Percentiles rank a stretch among this genome's conserved stretches.
phyloP scores from a whole-genome alignment of 805 yeast species.

The Cyberlindnera japonica region DNA sequence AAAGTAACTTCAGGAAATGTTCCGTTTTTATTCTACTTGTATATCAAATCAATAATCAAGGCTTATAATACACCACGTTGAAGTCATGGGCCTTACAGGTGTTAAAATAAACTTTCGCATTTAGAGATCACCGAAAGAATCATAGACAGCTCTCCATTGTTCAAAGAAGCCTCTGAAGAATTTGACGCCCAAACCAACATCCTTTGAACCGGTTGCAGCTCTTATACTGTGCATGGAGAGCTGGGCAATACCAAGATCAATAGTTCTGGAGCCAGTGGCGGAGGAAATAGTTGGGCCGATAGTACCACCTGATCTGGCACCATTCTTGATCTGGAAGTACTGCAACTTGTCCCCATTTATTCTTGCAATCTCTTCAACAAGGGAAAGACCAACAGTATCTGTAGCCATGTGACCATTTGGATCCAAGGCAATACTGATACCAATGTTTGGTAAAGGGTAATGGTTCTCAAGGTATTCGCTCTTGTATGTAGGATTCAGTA shows the following conservation, averaged over 20 bases:
- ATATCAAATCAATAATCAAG: no score
- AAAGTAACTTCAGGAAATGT: no score
- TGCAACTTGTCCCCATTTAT: slow-evolving; percentile 64
- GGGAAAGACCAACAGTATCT: slow-evolving; percentile 66
- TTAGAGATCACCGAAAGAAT: slow-evolving; percentile 47
- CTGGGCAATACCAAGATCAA: slow-evolving; percentile 81
- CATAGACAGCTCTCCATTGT: slow-evolving; percentile 61
- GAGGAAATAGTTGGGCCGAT: slow-evolving; percentile 71
- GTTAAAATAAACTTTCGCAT: no score
- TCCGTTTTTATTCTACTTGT: no score
- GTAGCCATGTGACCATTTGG: slow-evolving; percentile 84
- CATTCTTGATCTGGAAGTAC: slow-evolving; percentile 84
- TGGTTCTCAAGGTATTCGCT: slow-evolving; percentile 71
- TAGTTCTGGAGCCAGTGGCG: slow-evolving; percentile 69
- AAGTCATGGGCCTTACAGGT: no score
- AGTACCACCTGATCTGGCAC: slow-evolving; percentile 82
- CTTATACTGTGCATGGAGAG: slow-evolving; percentile 84
- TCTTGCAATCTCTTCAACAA: slow-evolving; percentile 67
- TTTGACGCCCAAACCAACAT: slow-evolving; percentile 68
- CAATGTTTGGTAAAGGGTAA: slow-evolving; percentile 76
- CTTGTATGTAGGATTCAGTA: slow-evolving; percentile 74
- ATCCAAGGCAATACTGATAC: slow-evolving; percentile 67
- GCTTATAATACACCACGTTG: no score
- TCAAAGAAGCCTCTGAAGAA: slow-evolving; percentile 68
- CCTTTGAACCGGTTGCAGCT: slow-evolving; percentile 75